Base-by-base conservation (phyloP, 768 basidiomycete genomes). In the Ephemerocybe angulata region DNA sequence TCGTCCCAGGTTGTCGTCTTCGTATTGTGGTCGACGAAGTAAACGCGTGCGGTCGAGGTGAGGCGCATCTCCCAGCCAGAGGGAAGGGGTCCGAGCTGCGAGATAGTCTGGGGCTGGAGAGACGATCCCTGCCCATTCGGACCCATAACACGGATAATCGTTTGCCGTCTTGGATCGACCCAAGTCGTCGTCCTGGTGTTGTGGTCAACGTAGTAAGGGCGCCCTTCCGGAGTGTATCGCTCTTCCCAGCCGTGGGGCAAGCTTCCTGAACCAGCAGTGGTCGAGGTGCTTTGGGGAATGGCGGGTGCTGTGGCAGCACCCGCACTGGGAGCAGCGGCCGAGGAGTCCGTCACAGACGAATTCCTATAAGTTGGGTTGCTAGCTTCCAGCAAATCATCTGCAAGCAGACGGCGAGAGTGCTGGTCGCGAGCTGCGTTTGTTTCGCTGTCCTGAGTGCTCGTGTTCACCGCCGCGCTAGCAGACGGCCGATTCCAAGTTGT, bases 1-100 rank as follows among this genome's bases (percentile, higher is more conserved):
- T 99, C 97, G 70, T 99, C 97, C 97, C 97, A 99, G 1, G 97
- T 99, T 28, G 97, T 99, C 29, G 97, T 99, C 83, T 98, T 98
- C 53, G 97, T 98, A 74, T 98, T 98, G 76, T 99, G 97, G 70
- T 99, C 97, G 51, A 99, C 97, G 67, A 99, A 99, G 77, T 99
- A 99, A 6, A 99, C 97, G 46, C 97, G 87, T 1, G 97, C 96
- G 1, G 97, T 98, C 3, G 91, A 88, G 5, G 97, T 99, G 50
- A 99, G 88, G 43, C 97, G 92, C 97, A 99, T 99, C 72, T 99
- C 97, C 97, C 97, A 99, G 53, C 97, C 97, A 38, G 91, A 94
- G 3, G 97, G 97, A 21, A 99, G 72, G 27, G 97, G 97, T 2
- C 97, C 97, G 22, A 99, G 87, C 67, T 98, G 96, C 11, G 92